Base-by-base conservation (phyloP, 768 basidiomycete genomes). In the Termitomyces sp. region DNA sequence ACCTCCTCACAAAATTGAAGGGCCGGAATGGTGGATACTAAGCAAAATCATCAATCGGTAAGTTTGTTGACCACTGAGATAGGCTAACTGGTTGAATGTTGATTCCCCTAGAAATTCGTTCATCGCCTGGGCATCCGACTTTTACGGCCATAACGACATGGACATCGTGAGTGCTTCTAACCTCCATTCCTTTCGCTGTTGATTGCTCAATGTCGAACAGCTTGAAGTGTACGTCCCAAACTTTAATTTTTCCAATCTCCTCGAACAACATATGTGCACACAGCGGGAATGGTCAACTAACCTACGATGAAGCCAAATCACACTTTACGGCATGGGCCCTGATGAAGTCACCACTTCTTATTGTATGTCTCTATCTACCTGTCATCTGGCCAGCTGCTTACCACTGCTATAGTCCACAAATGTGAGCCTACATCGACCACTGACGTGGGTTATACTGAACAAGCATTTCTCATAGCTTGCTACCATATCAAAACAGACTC, bases 321-420 rank as follows among this genome's bases (percentile, higher is more conserved):
- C 88, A 90, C 67, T 89, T 88, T 70, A 88, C 87, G 0, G 86
- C 86, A 2, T 90, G 88, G 88, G 87, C 87, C 9, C 69, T 90
- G 44, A 81, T 87, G 84, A 89, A 87, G 68, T 76, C 75, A 0
- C 87, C 88, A 1, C 79, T 90, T 38, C 69, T 89, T 60, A 61
- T 66, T 4, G 76, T 79, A 39, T 40, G 73, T 70, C 9, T 55
- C 40, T n/a, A 48, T 39, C 58, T 33, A 9, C 40, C 42, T 48
- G 40, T 28, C 15, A 4, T 40, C 44, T 51, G n/a, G 36, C 28
- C 15, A 42, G 20, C 48, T 20, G 20, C 20, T 33, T n/a, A 60
- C 36, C 6, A 50, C 16, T 20, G 7, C 38, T 22, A 5, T 40
- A 68, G 67, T 66, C 65, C 11, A 66, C 65, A 4, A 52, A 68